Evolutionary conservation across 2,329 filamentous ascomycete species (phyloP).

Genomic region (Ambrosiella cleistominuta): DNA sequence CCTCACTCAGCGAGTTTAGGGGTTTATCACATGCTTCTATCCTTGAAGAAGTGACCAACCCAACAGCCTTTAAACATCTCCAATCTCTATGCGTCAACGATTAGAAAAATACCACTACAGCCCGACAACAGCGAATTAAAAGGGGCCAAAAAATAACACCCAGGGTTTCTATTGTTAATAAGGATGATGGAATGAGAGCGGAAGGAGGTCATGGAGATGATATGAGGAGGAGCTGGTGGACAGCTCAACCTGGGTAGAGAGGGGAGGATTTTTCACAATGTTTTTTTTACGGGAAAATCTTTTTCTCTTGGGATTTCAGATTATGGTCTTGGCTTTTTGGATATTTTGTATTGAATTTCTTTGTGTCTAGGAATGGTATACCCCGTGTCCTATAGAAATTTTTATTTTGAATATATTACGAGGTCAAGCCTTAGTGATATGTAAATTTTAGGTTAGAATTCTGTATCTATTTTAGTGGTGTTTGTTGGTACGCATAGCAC

Average conservation of each 20-base stretch:
- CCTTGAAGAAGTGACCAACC: neutral
- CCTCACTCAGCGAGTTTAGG: neutral
- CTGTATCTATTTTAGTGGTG: neutral
- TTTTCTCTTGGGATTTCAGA: neutral
- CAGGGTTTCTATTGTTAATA: neutral
- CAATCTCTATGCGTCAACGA: neutral
- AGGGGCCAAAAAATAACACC: too few species aligned
- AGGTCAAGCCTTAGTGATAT: neutral
- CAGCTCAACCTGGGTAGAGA: neutral
- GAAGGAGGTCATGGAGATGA: neutral
- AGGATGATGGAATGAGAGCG: neutral
- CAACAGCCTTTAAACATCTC: neutral
- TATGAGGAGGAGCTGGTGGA: neutral
- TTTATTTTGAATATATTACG: neutral
- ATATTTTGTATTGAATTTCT: neutral
- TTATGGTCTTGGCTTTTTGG: neutral
- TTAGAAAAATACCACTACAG: neutral
- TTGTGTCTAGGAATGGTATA: too few species aligned
- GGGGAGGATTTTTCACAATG: neutral
- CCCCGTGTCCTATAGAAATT: neutral
- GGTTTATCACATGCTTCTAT: neutral
- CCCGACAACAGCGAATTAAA: neutral
- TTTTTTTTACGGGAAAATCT: neutral
- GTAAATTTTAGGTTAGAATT: neutral
- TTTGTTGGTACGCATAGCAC: neutral